Evolutionary conservation across 108 stramenopile genomes (phyloP), one percentile per base, ranked within the genome.

Genomic region (Cylindrotheca closterium): DNA sequence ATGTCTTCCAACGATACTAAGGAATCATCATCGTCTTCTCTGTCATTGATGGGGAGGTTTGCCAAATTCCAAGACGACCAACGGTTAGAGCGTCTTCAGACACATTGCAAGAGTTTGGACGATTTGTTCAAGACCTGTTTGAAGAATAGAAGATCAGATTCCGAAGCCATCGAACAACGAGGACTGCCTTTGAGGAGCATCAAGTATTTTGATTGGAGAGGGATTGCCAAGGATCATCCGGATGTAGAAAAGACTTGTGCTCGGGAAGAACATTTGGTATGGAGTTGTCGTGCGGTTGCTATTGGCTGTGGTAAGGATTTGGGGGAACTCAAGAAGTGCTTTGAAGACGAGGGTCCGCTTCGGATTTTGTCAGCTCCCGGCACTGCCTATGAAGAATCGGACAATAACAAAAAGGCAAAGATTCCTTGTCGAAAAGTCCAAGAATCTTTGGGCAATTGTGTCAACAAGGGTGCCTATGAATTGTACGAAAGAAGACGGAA

Each of bases 191-290:
- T 75, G 32, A 65, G 79, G 18, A 63, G 45, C 29, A 65, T 81
- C 55, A 71, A 71, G 33, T 75, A 75, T 51, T 81, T 81, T 69
- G 70, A 52, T 31, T 81, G 79, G 79, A 29, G 79, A 23, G 74
- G 70, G 8, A 57, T 67, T 18, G 0, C 64, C 2, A 48, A 57
- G 15, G 26, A 53, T 1, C 21, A 48, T 15, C 31, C 33, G 7
- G 27, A 57, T 22, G 24, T 2, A 25, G 32, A 50, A n/a, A 50
- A 50, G 4, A 61, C 64, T 3, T 82, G 81, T 75, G 52, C 67
- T 17, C 48, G 73, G 21, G 81, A 82, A 57, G 56, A 69, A 26
- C 77, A 78, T 55, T 58, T 75, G n/a, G 47, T 82, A 1, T 82
- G 77, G 76, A 73, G 61, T 3, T 82, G 81, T 54, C 76, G 76